A percentile compares a stretch with the other conserved stretches of the same genome.
These are phyloP conservation scores for Fraxinus ornus DNA, from an alignment of 305 asterid species.

Conservation along the genomic window DNA sequence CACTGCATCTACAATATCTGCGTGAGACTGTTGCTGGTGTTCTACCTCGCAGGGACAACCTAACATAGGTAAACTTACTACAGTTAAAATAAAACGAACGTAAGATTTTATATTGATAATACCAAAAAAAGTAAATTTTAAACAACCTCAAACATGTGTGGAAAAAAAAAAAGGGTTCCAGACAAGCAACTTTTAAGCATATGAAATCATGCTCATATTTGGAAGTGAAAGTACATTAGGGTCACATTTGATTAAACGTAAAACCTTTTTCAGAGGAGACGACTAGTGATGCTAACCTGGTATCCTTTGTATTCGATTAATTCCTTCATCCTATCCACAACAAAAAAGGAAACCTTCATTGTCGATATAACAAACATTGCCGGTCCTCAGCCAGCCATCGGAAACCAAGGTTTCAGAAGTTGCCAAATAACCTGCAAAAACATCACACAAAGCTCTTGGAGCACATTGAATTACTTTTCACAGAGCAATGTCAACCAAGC, in stretches of 20 bases:
- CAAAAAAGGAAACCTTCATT: slow-evolving; percentile 43
- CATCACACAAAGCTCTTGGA: not conserved
- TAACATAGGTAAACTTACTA: slow-evolving; percentile 4
- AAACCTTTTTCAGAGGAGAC: not conserved
- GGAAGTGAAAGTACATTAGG: not conserved
- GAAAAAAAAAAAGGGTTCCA: not conserved
- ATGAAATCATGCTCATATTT: not conserved
- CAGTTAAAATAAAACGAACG: not conserved
- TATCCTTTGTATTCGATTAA: slow-evolving; percentile 57
- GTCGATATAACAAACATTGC: slow-evolving; percentile 49
- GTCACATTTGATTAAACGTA: not conserved
- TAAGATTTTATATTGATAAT: not conserved
- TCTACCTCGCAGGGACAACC: slow-evolving; percentile 64
- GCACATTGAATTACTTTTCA: not conserved
- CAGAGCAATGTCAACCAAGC: not conserved
- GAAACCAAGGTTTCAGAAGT: slow-evolving; percentile 33
- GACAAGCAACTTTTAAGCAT: not conserved
- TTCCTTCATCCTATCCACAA: slow-evolving; percentile 53
- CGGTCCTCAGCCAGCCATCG: slow-evolving; percentile 48
- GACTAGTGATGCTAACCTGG: slow-evolving; percentile 35
- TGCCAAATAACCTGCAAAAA: slow-evolving; percentile 38
- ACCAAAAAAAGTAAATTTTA: not conserved
- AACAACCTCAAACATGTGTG: not conserved
- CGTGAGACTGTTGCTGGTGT: slow-evolving; percentile 48
- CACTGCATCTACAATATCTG: slow-evolving; percentile 39